These are phyloP conservation scores for Epichloe sibirici DNA, from an alignment of 2,329 filamentous ascomycete genomes.

Conservation along the genomic window DNA sequence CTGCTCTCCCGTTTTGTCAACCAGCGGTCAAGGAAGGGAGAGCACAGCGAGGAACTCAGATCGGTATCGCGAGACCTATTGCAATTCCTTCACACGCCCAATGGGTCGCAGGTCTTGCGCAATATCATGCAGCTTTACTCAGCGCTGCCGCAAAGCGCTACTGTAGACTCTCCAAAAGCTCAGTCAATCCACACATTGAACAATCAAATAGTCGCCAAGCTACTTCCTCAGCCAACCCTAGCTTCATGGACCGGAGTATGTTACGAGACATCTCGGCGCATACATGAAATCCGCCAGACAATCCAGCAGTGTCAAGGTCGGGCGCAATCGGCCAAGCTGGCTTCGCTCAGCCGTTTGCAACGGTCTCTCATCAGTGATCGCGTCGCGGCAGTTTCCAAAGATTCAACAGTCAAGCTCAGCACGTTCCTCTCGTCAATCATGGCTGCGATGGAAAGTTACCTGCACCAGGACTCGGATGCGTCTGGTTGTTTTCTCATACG, in stretches of 20 bases:
- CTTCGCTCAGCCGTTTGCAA: constrained; percentile 46
- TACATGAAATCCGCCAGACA: constrained; percentile 28
- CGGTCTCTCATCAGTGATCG: constrained; percentile 43
- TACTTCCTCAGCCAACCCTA: constrained; percentile 26
- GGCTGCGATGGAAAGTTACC: constrained; percentile 28
- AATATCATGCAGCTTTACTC: constrained; percentile 25
- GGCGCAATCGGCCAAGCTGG: constrained; percentile 35
- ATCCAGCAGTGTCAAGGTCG: constrained; percentile 27
- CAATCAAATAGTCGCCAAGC: constrained; percentile 39
- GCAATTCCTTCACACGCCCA: constrained; percentile 20
- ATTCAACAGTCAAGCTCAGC: constrained; percentile 44
- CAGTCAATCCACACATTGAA: constrained; percentile 47
- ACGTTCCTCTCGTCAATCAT: constrained; percentile 37
- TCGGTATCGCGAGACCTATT: constrained; percentile 14
- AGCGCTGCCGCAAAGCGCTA: constrained; percentile 16
- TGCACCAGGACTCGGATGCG: constrained; percentile 21
- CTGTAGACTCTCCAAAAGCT: constrained; percentile 22
- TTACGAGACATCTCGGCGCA: constrained; percentile 37
- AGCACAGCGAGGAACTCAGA: constrained; percentile 3
- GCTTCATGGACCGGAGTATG: constrained; percentile 38
- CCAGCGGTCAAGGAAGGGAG: constrained; percentile 9
- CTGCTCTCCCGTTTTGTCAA: constrained; percentile 24
- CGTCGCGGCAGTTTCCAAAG: constrained; percentile 44
- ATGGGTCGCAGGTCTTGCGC: constrained; percentile 17
- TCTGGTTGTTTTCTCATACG: constrained; percentile 2